Evolutionary conservation across 2,329 filamentous ascomycete genomes (phyloP).

Genomic region (Ambrosiella beaveri): DNA sequence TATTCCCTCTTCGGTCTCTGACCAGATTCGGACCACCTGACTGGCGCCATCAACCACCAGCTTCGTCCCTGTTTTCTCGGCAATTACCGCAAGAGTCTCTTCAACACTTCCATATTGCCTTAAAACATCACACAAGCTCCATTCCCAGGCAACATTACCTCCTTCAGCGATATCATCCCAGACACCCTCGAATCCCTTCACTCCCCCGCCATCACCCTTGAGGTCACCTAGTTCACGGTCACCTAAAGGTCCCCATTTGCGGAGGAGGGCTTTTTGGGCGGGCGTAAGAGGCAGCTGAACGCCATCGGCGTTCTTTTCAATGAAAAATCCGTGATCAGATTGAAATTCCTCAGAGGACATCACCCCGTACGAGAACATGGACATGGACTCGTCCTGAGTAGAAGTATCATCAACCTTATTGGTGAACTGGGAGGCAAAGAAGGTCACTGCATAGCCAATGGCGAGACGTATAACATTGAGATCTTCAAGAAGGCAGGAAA

Average conservation of each 20-base stretch:
- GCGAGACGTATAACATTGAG: background rate
- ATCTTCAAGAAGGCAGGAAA: background rate
- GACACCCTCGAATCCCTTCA: background rate
- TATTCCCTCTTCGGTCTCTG: background rate
- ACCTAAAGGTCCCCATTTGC: background rate
- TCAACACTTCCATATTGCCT: slow-evolving; percentile 5
- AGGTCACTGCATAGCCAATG: background rate
- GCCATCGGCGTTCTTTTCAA: background rate
- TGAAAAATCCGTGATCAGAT: background rate
- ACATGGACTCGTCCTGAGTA: background rate
- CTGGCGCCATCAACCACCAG: background rate
- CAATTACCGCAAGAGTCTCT: slow-evolving; percentile 1
- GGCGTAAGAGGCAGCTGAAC: background rate
- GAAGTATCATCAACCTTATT: background rate
- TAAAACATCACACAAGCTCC: background rate
- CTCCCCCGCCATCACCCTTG: too few species aligned
- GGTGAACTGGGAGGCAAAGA: background rate
- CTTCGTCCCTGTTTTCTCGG: background rate
- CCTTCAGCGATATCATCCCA: background rate
- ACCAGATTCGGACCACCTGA: slow-evolving; percentile 1
- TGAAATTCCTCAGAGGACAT: background rate
- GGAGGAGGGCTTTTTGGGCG: background rate
- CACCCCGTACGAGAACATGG: background rate
- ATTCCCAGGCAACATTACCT: background rate
- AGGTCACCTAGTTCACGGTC: background rate